phyloP scores from a whole-genome alignment of 2,329 filamentous ascomycete genomes.

The Pseudocercospora crystallina region DNA sequence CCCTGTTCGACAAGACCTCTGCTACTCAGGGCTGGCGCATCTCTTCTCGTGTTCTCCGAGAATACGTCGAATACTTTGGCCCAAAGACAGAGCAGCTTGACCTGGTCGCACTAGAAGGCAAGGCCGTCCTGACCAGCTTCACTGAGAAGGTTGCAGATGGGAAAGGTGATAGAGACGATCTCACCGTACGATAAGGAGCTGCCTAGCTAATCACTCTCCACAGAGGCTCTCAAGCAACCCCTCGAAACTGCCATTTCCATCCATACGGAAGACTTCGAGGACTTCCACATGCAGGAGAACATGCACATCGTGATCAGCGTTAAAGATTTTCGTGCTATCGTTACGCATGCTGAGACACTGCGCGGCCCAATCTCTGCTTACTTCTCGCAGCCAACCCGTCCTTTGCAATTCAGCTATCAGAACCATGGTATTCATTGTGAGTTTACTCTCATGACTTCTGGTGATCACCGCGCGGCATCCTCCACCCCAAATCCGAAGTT shows the following conservation, averaged over 20 bases:
- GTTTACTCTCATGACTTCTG: slow-evolving; percentile 80
- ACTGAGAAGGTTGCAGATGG: slow-evolving; percentile 75
- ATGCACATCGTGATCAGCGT: slow-evolving; percentile 79
- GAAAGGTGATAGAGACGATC: slow-evolving; percentile 47
- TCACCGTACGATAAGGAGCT: background rate
- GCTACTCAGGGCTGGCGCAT: slow-evolving; percentile 72
- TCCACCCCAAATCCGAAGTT: slow-evolving; percentile 38
- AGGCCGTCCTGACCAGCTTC: slow-evolving; percentile 75
- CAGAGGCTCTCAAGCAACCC: slow-evolving; percentile 75
- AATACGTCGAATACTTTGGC: slow-evolving; percentile 78
- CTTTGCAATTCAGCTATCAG: slow-evolving; percentile 71
- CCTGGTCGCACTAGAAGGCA: slow-evolving; percentile 68
- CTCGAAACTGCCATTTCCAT: slow-evolving; percentile 77
- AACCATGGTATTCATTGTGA: slow-evolving; percentile 69
- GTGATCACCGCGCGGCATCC: slow-evolving; percentile 54
- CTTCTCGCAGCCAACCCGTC: slow-evolving; percentile 70
- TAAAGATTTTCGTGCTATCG: slow-evolving; percentile 78
- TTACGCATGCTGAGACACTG: slow-evolving; percentile 70
- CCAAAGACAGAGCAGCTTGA: slow-evolving; percentile 79
- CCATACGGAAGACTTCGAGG: slow-evolving; percentile 73
- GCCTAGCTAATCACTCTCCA: slow-evolving; percentile 14
- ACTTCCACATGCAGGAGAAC: slow-evolving; percentile 71
- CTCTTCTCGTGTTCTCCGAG: slow-evolving; percentile 67
- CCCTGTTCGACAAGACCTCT: slow-evolving; percentile 67
- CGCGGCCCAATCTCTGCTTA: slow-evolving; percentile 65